These are phyloP conservation scores for Leccinum pachyderme DNA, from an alignment of 1,284 basidiomycete genomes.

Conservation along the genomic window DNA sequence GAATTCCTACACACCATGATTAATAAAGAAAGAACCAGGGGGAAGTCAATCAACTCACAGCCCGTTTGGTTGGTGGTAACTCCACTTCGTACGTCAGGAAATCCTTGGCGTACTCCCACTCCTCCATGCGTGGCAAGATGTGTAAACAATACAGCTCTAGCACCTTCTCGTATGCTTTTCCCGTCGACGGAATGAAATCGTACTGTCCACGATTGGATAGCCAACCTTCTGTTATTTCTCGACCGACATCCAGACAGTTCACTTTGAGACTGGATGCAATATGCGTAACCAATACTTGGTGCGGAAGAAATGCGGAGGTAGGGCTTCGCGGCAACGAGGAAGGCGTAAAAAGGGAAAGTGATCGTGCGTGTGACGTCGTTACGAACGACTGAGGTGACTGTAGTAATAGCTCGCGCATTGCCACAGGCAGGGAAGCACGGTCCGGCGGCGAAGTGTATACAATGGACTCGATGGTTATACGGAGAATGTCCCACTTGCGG, in stretches of 20 bases:
- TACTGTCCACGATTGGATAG: constrained; percentile 48
- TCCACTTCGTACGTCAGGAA: constrained; percentile 72
- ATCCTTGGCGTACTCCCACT: constrained; percentile 76
- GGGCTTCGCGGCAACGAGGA: constrained; percentile 35
- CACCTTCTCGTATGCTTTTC: constrained; percentile 65
- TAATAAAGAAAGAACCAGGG: constrained; percentile 1
- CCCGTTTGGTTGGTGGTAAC: constrained; percentile 46
- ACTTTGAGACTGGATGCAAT: constrained; percentile 68
- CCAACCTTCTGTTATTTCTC: constrained; percentile 75
- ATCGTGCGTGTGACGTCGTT: constrained; percentile 56
- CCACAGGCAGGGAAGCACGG: constrained; percentile 44
- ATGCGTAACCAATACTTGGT: constrained; percentile 65
- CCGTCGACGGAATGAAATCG: constrained; percentile 34
- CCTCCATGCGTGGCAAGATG: constrained; percentile 64
- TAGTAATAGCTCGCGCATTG: constrained; percentile 49
- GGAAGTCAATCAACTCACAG: constrained; percentile 45
- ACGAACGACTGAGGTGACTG: constrained; percentile 61
- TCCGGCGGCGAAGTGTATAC: constrained; percentile 58
- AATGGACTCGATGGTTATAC: constrained; percentile 76
- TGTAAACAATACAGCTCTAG: constrained; percentile 73
- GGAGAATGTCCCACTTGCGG: constrained; percentile 79
- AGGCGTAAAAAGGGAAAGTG: constrained; percentile 65
- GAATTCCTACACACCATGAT: constrained; percentile 38
- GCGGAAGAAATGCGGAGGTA: constrained; percentile 59
- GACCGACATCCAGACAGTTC: constrained; percentile 55